Evolutionary conservation across 768 basidiomycete genomes (phyloP).

Genomic region (Trametes cingulata): DNA sequence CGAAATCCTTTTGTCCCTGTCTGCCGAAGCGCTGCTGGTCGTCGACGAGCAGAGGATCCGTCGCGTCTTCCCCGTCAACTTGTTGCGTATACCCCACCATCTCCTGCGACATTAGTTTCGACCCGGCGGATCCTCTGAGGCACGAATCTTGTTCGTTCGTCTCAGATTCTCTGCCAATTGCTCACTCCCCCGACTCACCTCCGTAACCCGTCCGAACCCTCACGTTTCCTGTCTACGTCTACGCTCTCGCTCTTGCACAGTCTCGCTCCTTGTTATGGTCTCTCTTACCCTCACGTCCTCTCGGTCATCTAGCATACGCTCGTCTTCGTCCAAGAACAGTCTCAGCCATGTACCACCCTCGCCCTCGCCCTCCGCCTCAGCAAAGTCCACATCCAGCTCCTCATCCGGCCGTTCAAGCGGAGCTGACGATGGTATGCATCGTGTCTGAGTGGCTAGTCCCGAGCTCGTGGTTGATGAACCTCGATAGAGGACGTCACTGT

Average conservation of each 20-base stretch:
- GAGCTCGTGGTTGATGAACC: conserved; percentile 15
- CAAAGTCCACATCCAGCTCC: conserved; percentile 24
- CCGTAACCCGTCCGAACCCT: conserved; percentile 21
- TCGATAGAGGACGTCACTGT: conserved; percentile 71
- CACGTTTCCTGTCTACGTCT: conserved; percentile 13
- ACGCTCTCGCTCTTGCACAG: conserved; percentile 22
- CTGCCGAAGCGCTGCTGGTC: conserved; percentile 20
- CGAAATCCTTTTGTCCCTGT: conserved; percentile 20
- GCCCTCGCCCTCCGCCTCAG: conserved; percentile 28
- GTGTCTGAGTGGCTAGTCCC: conserved; percentile 7
- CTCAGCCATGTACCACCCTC: conserved; percentile 27
- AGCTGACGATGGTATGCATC: conserved; percentile 63
- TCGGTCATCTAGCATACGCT: conserved; percentile 26
- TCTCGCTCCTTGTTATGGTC: conserved; percentile 29
- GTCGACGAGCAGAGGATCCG: conserved; percentile 44
- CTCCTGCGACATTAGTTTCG: conserved; percentile 40
- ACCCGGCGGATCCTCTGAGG: conserved; percentile 56
- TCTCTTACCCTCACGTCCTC: conserved; percentile 26
- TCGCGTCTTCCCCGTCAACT: conserved; percentile 46
- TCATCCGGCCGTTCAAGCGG: conserved; percentile 55
- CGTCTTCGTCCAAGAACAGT: conserved; percentile 30
- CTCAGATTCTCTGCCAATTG: conserved; percentile 20
- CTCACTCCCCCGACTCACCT: conserved; percentile 20
- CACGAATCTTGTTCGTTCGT: conserved; percentile 18
- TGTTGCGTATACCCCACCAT: conserved; percentile 45